Conservation (phyloP, 331 rosid genomes). For the Arachis monticola region DNA sequence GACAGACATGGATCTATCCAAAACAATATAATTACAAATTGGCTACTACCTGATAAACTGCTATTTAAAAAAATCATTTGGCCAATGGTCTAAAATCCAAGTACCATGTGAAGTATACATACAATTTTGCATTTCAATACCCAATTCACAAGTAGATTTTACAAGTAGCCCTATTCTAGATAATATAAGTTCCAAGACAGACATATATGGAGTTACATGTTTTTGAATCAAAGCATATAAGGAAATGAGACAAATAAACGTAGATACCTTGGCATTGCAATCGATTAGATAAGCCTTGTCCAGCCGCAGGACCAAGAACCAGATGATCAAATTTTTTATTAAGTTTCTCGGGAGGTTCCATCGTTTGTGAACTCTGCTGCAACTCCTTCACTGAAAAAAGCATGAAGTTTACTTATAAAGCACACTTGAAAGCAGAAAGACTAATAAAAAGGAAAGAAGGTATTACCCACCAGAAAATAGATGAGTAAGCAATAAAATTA, state of each 20-base stretch:
- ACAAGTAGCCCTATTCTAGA: neutral
- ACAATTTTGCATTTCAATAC: neutral
- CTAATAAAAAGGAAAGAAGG: neutral
- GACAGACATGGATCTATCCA: slow-evolving; percentile 1
- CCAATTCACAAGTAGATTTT: neutral
- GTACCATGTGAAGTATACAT: neutral
- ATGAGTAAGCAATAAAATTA: slow-evolving; percentile 66
- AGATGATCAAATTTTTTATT: slow-evolving; percentile 75
- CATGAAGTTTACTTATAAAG: slow-evolving; percentile 23
- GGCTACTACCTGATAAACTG: slow-evolving; percentile 9
- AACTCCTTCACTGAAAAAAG: slow-evolving; percentile 62
- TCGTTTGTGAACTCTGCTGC: slow-evolving; percentile 53
- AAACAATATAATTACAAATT: slow-evolving; percentile 23
- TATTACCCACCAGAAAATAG: slow-evolving; percentile 63
- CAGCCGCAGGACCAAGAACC: slow-evolving; percentile 90
- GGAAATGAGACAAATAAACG: slow-evolving; percentile 14
- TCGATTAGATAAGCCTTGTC: slow-evolving; percentile 83
- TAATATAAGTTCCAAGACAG: neutral
- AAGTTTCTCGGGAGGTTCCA: slow-evolving; percentile 50
- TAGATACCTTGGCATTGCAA: slow-evolving; percentile 82
- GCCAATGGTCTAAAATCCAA: slow-evolving; percentile 4
- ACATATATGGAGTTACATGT: slow-evolving; percentile 10
- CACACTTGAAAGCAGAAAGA: slow-evolving; percentile 17
- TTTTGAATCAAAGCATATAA: slow-evolving; percentile 13
- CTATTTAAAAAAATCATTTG: neutral